Evolutionary conservation across 2,329 filamentous ascomycete species (phyloP), one percentile per base, ranked within the genome.

Genomic region (Aspergillus sp.): DNA sequence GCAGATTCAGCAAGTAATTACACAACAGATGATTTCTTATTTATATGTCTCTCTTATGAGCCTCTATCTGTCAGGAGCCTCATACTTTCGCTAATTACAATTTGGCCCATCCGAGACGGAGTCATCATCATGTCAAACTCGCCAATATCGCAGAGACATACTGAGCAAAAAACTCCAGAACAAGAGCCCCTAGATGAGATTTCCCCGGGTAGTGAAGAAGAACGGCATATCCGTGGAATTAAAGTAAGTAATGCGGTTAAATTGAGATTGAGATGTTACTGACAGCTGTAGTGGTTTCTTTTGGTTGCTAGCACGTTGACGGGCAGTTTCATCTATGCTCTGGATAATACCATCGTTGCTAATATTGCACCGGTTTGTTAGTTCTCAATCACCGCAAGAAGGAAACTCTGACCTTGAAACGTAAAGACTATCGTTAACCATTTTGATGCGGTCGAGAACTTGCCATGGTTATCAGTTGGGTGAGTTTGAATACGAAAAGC

Each of bases 291-390:
- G 52, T 54, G 52, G 24, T 31, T 54, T 31, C 24, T 54, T 2
- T 29, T 54, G 9, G 36, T 46, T 3, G 7, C 24, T n/a, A 46
- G 52, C 22, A 46, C 52, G 4, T 29, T 54, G 39, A 54, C 52
- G 0, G 52, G 36, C 1, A 54, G 22, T 6, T 73, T 71, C 46
- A 65, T 75, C 29, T 75, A 69, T 54, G 65, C 69, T 9, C 63
- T 77, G 4, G 75, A 77, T 6, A 84, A 82, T 0, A 84, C 84
- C 1, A 82, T 84, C 3, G 72, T 81, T 20, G 77, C 83, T 4
- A 80, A 82, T 63, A 75, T 80, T 2, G 79, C 82, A 58, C 75
- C 77, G 0, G 69, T 22, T 32, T 20, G 16, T 20, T 18, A 47
- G 4, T 47, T 22, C 45, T 47, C 10, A 22, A 47, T 47, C 22